A percentile compares a stretch with the other conserved stretches of the same genome.
Evolutionary conservation across 805 yeast species (phyloP).

Genomic region (Pichia eremophila): DNA sequence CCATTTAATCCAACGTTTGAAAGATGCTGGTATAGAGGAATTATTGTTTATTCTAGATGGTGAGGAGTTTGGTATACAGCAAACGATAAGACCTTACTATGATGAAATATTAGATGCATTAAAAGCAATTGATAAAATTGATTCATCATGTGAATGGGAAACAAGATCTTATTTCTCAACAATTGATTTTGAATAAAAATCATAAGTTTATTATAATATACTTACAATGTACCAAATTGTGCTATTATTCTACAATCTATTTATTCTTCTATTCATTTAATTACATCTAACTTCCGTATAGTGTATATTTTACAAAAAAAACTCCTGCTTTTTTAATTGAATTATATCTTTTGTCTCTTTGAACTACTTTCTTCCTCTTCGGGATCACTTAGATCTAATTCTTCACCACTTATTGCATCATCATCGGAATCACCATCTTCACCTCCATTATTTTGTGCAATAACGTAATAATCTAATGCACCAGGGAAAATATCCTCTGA

Average conservation of each 20-base stretch:
- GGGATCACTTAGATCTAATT: constrained; percentile 18
- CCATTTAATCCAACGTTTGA: constrained; percentile 40
- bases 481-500: constrained; percentile 77
- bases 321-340: too few relatives aligned
- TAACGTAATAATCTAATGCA: constrained; percentile 74
- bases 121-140: constrained; percentile 31
- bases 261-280: too few relatives aligned
- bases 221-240: too few relatives aligned
- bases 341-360: constrained; percentile 9
- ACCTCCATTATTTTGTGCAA: constrained; percentile 50
- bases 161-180: constrained; percentile 14
- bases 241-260: too few relatives aligned
- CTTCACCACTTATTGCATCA: constrained; percentile 9
- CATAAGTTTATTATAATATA: not conserved
- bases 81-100: constrained; percentile 32
- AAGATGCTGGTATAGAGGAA: constrained; percentile 44
- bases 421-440: constrained; percentile 41
- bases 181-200: constrained; percentile 9
- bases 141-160: constrained; percentile 16
- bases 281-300: too few relatives aligned
- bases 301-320: too few relatives aligned
- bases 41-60: constrained; percentile 22
- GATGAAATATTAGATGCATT: constrained; percentile 52
- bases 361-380: constrained; percentile 17
- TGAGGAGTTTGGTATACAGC: constrained; percentile 23